Evolutionary conservation across 140 eudicot species (phyloP).

Genomic region (Erigeron philadelphicus): DNA sequence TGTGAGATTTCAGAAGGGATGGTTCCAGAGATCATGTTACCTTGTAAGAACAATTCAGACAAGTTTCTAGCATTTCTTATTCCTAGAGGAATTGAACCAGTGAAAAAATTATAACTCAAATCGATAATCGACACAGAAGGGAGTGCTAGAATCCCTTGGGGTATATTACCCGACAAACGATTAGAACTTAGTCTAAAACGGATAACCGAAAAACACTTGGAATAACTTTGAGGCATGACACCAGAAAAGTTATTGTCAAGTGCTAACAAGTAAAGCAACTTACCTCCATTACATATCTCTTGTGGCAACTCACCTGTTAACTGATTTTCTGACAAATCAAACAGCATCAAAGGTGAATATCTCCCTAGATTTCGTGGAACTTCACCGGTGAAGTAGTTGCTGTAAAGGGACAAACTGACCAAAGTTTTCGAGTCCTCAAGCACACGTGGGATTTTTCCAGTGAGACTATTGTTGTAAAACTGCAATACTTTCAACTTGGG

Average conservation of each 20-base stretch:
- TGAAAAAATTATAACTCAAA: constrained; percentile 50
- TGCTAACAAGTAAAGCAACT: constrained; percentile 53
- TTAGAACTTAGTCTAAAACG: constrained; percentile 81
- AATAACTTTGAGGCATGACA: constrained; percentile 52
- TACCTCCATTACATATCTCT: constrained; percentile 68
- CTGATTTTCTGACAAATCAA: constrained; percentile 78
- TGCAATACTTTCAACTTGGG: constrained; percentile 63
- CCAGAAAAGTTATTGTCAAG: constrained; percentile 70
- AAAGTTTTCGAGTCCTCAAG: constrained; percentile 54
- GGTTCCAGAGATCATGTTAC: constrained; percentile 58
- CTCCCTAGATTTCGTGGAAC: constrained; percentile 67
- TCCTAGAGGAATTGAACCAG: constrained; percentile 47
- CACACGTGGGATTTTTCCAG: constrained; percentile 64
- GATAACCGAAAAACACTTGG: constrained; percentile 48
- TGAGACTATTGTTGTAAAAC: constrained; percentile 77
- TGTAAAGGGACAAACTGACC: constrained; percentile 53
- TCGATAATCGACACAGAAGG: constrained; percentile 74
- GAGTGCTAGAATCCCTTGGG: constrained; percentile 56
- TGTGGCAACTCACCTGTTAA: constrained; percentile 66
- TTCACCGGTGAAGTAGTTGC: constrained; percentile 65
- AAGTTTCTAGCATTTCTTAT: constrained; percentile 58
- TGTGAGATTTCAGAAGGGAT: constrained; percentile 63
- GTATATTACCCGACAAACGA: constrained; percentile 53
- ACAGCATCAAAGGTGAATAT: constrained; percentile 39
- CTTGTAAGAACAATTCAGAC: constrained; percentile 65